Evolutionary conservation across 192 early-diverging fungal genomes (phyloP), one percentile per base, ranked within the genome.

Genomic region (Cetraspora pellucida): DNA sequence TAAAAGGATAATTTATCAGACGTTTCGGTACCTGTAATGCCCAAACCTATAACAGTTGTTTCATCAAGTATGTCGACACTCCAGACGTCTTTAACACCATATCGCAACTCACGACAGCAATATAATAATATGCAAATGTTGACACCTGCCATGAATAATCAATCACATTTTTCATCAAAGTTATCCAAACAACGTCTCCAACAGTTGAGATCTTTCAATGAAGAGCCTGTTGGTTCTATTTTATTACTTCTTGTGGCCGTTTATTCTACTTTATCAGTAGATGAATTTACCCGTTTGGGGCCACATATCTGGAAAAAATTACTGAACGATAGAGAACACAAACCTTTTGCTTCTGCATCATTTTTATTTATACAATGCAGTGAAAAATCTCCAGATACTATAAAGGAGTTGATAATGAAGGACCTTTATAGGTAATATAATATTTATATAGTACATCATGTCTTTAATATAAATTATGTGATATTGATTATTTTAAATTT

Each of bases 361-460:
- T 89, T 89, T 73, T 59, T 89, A 23, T 84, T 89, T 63, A 82
- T 87, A 54, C 85, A 88, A 63, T 87, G 88, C 66, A 87, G 85
- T 43, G 88, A 89, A 45, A 81, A 86, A 43, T 77, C 80, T 13
- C 87, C 85, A 28, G 79, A 84, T 23, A 63, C 72, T 5, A 78
- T 85, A 14, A 81, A 81, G 19, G 77, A 79, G 30, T 45, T 85
- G 0, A 84, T 83, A 19, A 77, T 79, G 5, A 78, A 77, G 14
- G 88, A 89, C 70, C 78, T 89, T 19, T 82, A 76, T 25, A 84
- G 82, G 86, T 88, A 84, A 43, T 31, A 68, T n/a, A 60, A 13
- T 2, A n/a, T 58, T 54, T 60, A 23, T 19, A 23, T 6, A 37
- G n/a, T 19, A 23, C 19, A 37, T 50, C 64, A n/a, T 9, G 11